Percentiles rank a stretch among this genome's conserved stretches.
Conservation (phyloP, 148 eudicot species). For the Chenopodium quinoa region DNA sequence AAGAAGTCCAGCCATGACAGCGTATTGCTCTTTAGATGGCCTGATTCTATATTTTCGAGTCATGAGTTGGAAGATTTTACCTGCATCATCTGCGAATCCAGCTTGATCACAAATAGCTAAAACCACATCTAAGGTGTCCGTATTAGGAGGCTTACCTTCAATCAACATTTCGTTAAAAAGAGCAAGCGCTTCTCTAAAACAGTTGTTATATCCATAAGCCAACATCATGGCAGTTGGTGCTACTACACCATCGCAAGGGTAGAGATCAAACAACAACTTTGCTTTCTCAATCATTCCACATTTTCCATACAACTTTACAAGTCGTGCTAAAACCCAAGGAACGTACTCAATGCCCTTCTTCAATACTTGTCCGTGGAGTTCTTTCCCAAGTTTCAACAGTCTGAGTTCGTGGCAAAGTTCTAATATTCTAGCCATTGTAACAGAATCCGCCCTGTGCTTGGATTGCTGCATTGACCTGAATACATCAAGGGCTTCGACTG, state of each 20-base stretch:
- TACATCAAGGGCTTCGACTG: constrained; percentile 52
- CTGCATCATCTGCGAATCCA: constrained; percentile 69
- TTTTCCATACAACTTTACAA: constrained; percentile 63
- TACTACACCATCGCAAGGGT: constrained; percentile 50
- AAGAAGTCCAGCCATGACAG: constrained; percentile 46
- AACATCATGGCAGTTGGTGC: constrained; percentile 66
- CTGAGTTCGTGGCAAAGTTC: constrained; percentile 46
- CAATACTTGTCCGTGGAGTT: constrained; percentile 68
- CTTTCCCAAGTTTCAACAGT: constrained; percentile 61
- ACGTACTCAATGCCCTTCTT: constrained; percentile 46
- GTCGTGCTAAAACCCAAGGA: constrained; percentile 58
- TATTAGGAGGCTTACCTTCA: constrained; percentile 48
- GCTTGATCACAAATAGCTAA: constrained; percentile 61
- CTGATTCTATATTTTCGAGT: constrained; percentile 39
- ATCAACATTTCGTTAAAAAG: constrained; percentile 47
- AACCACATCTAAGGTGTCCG: constrained; percentile 45
- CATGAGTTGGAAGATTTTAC: constrained; percentile 48
- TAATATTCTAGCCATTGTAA: constrained; percentile 50
- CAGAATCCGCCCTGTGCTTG: constrained; percentile 73
- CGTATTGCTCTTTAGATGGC: constrained; percentile 55
- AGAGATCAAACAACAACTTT: constrained; percentile 45
- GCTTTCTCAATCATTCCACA: constrained; percentile 61
- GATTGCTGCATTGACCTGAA: constrained; percentile 76
- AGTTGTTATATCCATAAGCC: constrained; percentile 48
- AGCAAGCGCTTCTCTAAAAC: constrained; percentile 46